Percentiles rank a stretch among this genome's conserved stretches.
Conservation (phyloP, 164 flowering plant genomes). For the Chimonanthus salicifolius region DNA sequence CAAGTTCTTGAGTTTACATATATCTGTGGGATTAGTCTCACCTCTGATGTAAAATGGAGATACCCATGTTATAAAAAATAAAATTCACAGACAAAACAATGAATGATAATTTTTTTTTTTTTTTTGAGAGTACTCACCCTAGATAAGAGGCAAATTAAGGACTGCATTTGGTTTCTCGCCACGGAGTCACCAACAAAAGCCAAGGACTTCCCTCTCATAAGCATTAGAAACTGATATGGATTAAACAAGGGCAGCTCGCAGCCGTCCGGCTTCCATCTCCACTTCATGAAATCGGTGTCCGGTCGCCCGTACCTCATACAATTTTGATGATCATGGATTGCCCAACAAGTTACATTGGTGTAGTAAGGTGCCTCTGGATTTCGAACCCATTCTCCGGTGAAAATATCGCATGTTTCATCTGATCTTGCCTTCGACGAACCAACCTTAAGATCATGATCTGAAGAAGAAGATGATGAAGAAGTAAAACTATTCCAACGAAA, state of each 20-base stretch:
- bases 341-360: slow-evolving; percentile 55
- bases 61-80: no score
- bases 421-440: not conserved
- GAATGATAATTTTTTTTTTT: no score
- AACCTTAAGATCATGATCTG: slow-evolving; percentile 1
- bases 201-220: slow-evolving; percentile 52
- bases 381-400: slow-evolving; percentile 67
- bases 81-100: no score
- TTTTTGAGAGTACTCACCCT: slow-evolving; percentile 33
- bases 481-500: slow-evolving; percentile 6
- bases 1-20: no score
- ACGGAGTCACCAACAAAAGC: slow-evolving; percentile 85
- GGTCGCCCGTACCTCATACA: slow-evolving; percentile 78
- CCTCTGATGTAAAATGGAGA: no score
- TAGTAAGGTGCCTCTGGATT: slow-evolving; percentile 58
- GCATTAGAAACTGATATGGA: slow-evolving; percentile 49
- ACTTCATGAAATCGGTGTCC: slow-evolving; percentile 54
- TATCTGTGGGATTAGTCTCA: no score
- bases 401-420: slow-evolving; percentile 41
- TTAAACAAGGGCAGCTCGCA: slow-evolving; percentile 63
- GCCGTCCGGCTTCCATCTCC: slow-evolving; percentile 77
- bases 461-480: not conserved
- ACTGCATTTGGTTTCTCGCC: slow-evolving; percentile 77
- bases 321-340: slow-evolving; percentile 68
- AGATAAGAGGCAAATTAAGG: slow-evolving; percentile 70